A percentile compares a stretch with the other conserved stretches of the same genome.
These are phyloP conservation scores for Blastocystis sp. DNA, from an alignment of 352 stramenopile genomes.

Conservation along the genomic window DNA sequence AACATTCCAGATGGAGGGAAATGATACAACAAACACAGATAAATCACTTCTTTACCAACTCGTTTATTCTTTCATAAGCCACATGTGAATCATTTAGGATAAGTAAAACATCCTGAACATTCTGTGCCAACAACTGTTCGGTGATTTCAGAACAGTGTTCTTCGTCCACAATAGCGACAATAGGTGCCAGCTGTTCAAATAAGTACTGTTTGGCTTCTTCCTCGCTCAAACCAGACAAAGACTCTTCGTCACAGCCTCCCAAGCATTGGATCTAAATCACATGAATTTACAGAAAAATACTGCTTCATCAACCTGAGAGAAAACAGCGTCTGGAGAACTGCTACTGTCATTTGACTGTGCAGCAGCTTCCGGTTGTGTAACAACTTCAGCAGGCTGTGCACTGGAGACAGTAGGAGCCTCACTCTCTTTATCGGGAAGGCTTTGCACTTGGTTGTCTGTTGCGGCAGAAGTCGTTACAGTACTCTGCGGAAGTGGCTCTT, in stretches of 20 bases:
- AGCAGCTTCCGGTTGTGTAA: neutral
- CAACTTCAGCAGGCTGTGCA: neutral
- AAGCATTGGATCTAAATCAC: neutral
- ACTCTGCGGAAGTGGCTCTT: neutral
- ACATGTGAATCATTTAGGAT: neutral
- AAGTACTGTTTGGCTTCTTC: neutral
- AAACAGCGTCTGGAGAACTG: neutral
- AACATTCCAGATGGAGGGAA: conserved; percentile 8
- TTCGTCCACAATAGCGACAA: conserved; percentile 6
- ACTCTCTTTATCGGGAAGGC: neutral
- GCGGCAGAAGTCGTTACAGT: neutral
- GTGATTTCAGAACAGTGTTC: neutral
- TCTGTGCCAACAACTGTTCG: neutral
- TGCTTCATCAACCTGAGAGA: neutral
- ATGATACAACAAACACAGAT: conserved; percentile 45
- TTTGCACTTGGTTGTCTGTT: neutral
- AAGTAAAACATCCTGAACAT: neutral
- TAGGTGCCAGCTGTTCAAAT: neutral
- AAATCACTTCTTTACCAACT: neutral
- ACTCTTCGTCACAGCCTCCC: neutral
- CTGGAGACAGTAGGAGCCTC: too few species aligned
- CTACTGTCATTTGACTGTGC: neutral
- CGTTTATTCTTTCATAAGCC: neutral
- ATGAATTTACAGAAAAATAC: neutral
- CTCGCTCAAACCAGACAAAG: neutral